Percentiles rank a stretch among this genome's conserved stretches.
These are phyloP conservation scores for Mucor mucedo DNA, from an alignment of 371 early-diverging fungal genomes.

Conservation along the genomic window DNA sequence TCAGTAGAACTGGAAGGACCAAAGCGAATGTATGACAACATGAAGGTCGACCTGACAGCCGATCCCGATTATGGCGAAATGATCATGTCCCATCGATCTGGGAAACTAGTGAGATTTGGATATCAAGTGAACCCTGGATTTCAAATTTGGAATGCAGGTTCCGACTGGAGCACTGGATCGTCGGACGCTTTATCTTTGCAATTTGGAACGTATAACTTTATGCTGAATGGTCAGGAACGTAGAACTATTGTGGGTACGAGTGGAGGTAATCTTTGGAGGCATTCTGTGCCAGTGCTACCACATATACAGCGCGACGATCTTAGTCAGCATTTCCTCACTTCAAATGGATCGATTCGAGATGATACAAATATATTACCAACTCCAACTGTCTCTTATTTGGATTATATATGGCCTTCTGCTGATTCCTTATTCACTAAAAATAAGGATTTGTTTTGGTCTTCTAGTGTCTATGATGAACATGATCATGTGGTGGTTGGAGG, in stretches of 20 bases:
- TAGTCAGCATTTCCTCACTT: neutral
- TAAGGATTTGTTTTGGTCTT: slow-evolving; percentile 34
- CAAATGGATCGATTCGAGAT: slow-evolving; percentile 3
- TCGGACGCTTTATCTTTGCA: neutral
- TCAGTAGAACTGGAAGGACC: slow-evolving; percentile 9
- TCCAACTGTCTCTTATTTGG: neutral
- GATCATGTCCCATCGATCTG: neutral
- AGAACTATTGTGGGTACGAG: slow-evolving; percentile 7
- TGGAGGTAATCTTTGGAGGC: slow-evolving; percentile 6
- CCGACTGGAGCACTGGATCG: neutral
- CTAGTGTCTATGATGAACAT: slow-evolving; percentile 8
- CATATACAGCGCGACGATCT: slow-evolving; percentile 5
- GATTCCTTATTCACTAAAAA: slow-evolving; percentile 5
- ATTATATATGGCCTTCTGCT: neutral
- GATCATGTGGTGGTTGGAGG: slow-evolving; percentile 25
- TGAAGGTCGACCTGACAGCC: slow-evolving; percentile 7
- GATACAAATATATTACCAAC: neutral
- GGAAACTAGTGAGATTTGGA: slow-evolving; percentile 17
- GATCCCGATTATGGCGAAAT: slow-evolving; percentile 19
- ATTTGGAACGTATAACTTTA: neutral
- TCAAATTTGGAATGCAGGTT: slow-evolving; percentile 25
- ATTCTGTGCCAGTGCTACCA: slow-evolving; percentile 8
- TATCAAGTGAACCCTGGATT: slow-evolving; percentile 39
- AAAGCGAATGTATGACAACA: slow-evolving; percentile 2
- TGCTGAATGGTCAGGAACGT: neutral